Evolutionary conservation across 768 basidiomycete species (phyloP), one percentile per base, ranked within the genome.

Genomic region (Phylloporus scabripes): DNA sequence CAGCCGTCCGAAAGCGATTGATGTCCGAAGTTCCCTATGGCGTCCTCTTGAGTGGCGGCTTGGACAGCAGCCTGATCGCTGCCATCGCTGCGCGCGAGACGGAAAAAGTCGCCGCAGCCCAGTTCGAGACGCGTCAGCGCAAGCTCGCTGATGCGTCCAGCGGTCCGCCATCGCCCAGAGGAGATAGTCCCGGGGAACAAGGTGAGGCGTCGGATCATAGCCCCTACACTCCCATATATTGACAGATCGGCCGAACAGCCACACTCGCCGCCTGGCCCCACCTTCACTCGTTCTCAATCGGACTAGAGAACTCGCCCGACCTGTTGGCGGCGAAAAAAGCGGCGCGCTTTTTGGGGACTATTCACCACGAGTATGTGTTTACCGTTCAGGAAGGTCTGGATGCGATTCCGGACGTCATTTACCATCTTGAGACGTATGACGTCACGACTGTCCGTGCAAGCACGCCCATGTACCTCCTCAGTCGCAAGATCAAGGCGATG

Each of bases 21-120:
- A 99, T 99, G 96, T 88, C 87, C 26, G 96, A 99, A 69, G 96
- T 98, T 10, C 96, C 96, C 3, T 99, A 94, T 57, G 96, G 96
- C 50, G 96, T 99, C 14, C 77, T 99, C 36, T 79, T 99, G 49
- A 92, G 87, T 53, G 96, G 96, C 41, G 96, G 96, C 18, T 72
- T 99, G 47, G 96, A 99, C 65, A 93, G 90, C 61, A 94, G 91
- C 63, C 72, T 99, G 69, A 97, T 99, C 57, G 96, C 96, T 11
- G 77, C 92, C 17, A 91, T 99, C 61, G 96, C 96, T 7, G 83
- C 91, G 0, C 75, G 95, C 54, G 95, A 97, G 70, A 98, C 95
- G 4, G 92, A 96, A 68, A 94, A 88, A 66, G 76, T 96, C 24
- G 83, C 87, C 1, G 78, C 79, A 49, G 85, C 83, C 1, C 94